A percentile compares a stretch with the other conserved stretches of the same genome.
Conservation (phyloP, 2,329 filamentous ascomycete species). For the Akanthomyces lecanii region DNA sequence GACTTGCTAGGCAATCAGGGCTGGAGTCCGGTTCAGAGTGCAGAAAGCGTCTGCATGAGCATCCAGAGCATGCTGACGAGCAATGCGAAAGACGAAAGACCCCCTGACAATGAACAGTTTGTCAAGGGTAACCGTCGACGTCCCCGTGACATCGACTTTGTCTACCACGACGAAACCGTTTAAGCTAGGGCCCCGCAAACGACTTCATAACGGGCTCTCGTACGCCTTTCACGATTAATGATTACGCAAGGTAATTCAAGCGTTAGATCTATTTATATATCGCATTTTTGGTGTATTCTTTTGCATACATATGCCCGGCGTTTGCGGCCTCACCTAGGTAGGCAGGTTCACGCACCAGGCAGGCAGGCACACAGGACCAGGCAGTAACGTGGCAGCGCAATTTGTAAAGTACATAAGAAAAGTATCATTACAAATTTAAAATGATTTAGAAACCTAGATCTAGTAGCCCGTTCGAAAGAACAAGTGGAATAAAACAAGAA, state of each 20-base stretch:
- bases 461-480: too few species aligned
- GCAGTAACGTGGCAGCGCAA: not conserved
- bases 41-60: constrained; percentile 95
- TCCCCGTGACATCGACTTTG: constrained; percentile 85
- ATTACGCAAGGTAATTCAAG: not conserved
- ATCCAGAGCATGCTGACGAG: constrained; percentile 97
- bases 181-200: constrained; percentile 29
- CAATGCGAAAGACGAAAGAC: constrained; percentile 86
- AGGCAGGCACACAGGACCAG: not conserved
- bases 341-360: not conserved
- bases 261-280: not conserved
- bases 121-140: constrained; percentile 73
- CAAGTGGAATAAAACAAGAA: not conserved
- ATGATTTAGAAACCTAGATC: not conserved
- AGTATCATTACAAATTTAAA: not conserved
- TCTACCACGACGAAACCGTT: constrained; percentile 86
- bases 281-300: not conserved
- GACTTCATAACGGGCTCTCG: not conserved
- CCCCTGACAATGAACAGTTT: constrained; percentile 86
- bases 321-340: not conserved
- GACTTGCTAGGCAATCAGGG: constrained; percentile 83
- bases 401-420: not conserved
- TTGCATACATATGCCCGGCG: not conserved
- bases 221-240: not conserved
- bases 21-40: constrained; percentile 96